Evolutionary conservation across 148 eudicot genomes (phyloP), one percentile per base, ranked within the genome.

Genomic region (Nepenthes mirabilis): DNA sequence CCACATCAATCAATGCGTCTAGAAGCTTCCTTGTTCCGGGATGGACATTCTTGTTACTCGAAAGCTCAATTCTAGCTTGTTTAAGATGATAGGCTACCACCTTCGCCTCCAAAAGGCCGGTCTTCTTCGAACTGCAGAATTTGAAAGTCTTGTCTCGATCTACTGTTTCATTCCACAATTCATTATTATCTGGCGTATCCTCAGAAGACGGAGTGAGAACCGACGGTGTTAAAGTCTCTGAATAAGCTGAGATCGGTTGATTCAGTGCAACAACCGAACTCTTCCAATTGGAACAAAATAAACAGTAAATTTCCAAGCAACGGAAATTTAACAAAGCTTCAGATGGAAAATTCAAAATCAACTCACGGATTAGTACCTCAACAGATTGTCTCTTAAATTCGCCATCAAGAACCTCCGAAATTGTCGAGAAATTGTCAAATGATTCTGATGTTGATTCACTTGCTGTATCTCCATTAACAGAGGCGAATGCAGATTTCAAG

Each of bases 31-130:
- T 80, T 2, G 75, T 79, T 33, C 51, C 59, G 35, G 52, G 45
- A 49, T 78, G 72, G 36, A 76, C 61, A 11, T 71, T 76, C 9
- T 60, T 75, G 1, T 83, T 75, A 40, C 66, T 71, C 55, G 35
- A 45, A 36, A 79, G 65, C 63, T 73, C 70, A 56, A 57, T 9
- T 66, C 56, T 62, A 56, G 84, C 81, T 71, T 73, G 76, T 62
- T 66, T 83, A 51, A 83, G 79, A 69, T 76, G 72, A 58, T 80
- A 68, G 55, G 64, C 61, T 59, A 79, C 73, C 60, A 80, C 32
- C 60, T 77, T 81, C 14, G 58, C 78, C 66, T 83, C 79, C 37
- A 64, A 23, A 9, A 59, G 56, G n/a, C 57, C 6, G 45, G 1
- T 37, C 34, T 55, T 60, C 34, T 55, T 60, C 11, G 56, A 47